Evolutionary conservation across 2,329 filamentous ascomycete species (phyloP), one percentile per base, ranked within the genome.

Genomic region (Pestalotiopsis sp.): DNA sequence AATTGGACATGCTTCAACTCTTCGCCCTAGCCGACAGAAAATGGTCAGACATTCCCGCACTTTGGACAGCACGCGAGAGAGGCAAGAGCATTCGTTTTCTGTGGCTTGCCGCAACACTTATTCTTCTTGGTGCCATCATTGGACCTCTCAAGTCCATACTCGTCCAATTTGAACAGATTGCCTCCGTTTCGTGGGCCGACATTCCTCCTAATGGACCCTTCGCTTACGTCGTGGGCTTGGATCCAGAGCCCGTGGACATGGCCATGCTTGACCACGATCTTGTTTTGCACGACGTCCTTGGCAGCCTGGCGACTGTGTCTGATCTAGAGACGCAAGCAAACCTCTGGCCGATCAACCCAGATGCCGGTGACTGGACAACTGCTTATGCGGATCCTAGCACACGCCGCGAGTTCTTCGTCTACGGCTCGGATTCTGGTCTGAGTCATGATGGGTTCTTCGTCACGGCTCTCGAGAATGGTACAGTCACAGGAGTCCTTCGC

Each of bases 21-120:
- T 75, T 74, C 52, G 69, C 69, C 14, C 73, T 75, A 3, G 73
- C 73, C 4, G 74, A 75, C 23, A 70, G 68, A 23, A 60, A 59
- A 9, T 74, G 73, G 72, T 68, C 68, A 13, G 69, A 72, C 62
- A 59, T 66, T 17, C 25, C 17, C 25, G 38, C 68, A 9, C 65
- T 71, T 41, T 71, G 57, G 67, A 67, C 12, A 3, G 64, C 70
- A 23, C 9, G 14, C 14, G 59, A 57, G 7, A 65, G 38, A 20
- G 67, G 64, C 13, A 68, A 41, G 68, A 61, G 68, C 39, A 70
- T 67, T 41, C 41, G 62, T 17, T 69, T 71, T 38, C 64, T 71
- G 14, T 71, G 66, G 64, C 31, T 69, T n/a, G 70, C 66, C 36
- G 70, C 70, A 14, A 58, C 68, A 41, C 70, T 70, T 39, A 27